Percentiles rank a stretch among this genome's conserved stretches.
These are phyloP conservation scores for Amniculicola lignicola DNA, from an alignment of 495 filamentous ascomycete species.

Conservation along the genomic window DNA sequence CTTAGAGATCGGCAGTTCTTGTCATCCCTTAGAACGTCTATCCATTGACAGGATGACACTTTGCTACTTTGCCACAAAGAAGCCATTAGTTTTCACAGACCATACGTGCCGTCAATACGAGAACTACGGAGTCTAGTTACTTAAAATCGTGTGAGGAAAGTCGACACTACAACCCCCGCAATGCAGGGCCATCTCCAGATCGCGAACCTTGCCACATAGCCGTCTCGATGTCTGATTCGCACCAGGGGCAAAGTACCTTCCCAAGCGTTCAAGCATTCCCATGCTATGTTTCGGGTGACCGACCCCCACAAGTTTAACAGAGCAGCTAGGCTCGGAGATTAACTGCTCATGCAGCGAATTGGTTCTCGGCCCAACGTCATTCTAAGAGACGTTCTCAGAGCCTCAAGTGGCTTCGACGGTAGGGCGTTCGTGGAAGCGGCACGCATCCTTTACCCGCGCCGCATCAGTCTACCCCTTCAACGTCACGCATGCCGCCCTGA, in stretches of 20 bases:
- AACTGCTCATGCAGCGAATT: slow-evolving; percentile 21
- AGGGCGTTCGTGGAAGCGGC: not conserved
- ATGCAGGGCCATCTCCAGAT: slow-evolving; percentile 19
- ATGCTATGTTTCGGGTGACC: slow-evolving; percentile 1
- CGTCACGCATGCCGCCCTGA: not conserved
- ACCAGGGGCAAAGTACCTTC: slow-evolving; percentile 1
- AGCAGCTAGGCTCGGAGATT: slow-evolving; percentile 12
- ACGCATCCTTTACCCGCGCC: not conserved
- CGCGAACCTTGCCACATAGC: slow-evolving; percentile 21
- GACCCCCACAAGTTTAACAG: slow-evolving; percentile 13
- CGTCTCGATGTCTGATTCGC: slow-evolving; percentile 24
- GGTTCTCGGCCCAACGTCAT: not conserved
- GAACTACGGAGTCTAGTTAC: not conserved
- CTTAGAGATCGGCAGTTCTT: slow-evolving; percentile 17
- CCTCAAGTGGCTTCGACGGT: not conserved
- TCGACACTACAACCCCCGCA: not conserved
- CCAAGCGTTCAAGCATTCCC: not conserved
- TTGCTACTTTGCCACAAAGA: not conserved
- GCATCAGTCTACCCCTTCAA: not conserved
- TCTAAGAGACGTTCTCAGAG: slow-evolving; percentile 17
- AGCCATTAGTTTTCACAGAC: not conserved
- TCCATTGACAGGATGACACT: not conserved
- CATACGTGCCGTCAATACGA: not conserved
- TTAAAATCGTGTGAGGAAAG: not conserved
- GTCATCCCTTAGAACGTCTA: slow-evolving; percentile 19